A percentile compares a stretch with the other conserved stretches of the same genome.
phyloP scores from a whole-genome alignment of 352 stramenopile genomes.

The Pythium folliculosum region DNA sequence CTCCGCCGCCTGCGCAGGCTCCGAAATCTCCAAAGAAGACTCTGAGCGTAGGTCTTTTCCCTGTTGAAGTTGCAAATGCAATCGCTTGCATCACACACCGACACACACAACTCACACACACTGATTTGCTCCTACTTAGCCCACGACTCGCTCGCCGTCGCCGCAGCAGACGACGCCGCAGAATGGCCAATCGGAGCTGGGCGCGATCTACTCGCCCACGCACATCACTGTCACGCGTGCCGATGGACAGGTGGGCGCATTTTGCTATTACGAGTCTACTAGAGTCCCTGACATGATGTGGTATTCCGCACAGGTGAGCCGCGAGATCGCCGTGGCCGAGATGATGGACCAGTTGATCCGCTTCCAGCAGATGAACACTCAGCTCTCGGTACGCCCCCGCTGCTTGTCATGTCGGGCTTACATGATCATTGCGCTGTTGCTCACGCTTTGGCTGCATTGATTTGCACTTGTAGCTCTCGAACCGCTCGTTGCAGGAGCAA shows the following conservation, averaged over 20 bases:
- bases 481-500: constrained; percentile 69
- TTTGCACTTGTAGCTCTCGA: constrained; percentile 43
- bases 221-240: constrained; percentile 75
- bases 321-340: constrained; percentile 70
- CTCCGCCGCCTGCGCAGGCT: background rate
- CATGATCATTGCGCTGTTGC: background rate
- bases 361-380: constrained; percentile 73
- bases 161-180: constrained; percentile 5
- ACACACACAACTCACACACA: background rate
- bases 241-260: constrained; percentile 47
- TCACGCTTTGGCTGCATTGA: background rate
- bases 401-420: background rate
- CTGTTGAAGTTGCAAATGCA: background rate
- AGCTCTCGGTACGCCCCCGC: constrained; percentile 52
- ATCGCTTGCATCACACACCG: background rate
- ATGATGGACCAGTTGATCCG: constrained; percentile 80
- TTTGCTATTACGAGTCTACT: background rate
- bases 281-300: too few relatives aligned
- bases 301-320: constrained; percentile 46
- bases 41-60: constrained; percentile 2
- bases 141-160: background rate
- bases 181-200: constrained; percentile 29
- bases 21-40: constrained; percentile 9
- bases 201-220: constrained; percentile 63
- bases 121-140: background rate